phyloP scores from a whole-genome alignment of 179 eudicot species.

The Nepenthes alata region DNA sequence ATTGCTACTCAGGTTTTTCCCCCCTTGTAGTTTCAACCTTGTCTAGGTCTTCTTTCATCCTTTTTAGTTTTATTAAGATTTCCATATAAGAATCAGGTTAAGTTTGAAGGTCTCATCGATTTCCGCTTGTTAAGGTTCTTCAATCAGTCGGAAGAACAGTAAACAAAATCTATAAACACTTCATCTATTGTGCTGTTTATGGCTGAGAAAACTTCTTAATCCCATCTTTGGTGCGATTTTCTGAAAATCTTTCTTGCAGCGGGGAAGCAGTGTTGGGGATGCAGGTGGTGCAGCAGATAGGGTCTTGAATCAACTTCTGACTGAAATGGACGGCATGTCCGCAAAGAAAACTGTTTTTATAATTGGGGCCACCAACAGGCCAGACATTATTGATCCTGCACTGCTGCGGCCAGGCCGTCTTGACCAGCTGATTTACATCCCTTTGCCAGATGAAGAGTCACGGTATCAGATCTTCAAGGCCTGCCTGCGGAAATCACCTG shows the following conservation, averaged over 20 bases:
- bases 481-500: constrained; percentile 65
- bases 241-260: constrained; percentile 23
- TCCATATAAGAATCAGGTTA: no score
- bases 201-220: no score
- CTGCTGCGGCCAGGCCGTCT: constrained; percentile 86
- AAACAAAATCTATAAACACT: no score
- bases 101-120: no score
- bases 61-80: no score
- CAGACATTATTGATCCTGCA: constrained; percentile 86
- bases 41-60: not conserved
- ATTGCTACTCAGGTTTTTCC: constrained; percentile 76
- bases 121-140: no score
- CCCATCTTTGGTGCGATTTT: not conserved
- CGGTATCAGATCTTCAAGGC: constrained; percentile 73
- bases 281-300: constrained; percentile 93
- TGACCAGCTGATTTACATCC: constrained; percentile 78
- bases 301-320: constrained; percentile 72
- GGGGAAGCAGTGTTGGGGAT: constrained; percentile 78
- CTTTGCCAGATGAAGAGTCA: constrained; percentile 83
- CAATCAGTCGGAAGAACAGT: no score
- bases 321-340: constrained; percentile 92
- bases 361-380: constrained; percentile 85
- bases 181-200: no score
- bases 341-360: constrained; percentile 83
- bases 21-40: not conserved